Evolutionary conservation across 768 basidiomycete species (phyloP), one percentile per base, ranked within the genome.

Genomic region (Flagelloscypha sp.): DNA sequence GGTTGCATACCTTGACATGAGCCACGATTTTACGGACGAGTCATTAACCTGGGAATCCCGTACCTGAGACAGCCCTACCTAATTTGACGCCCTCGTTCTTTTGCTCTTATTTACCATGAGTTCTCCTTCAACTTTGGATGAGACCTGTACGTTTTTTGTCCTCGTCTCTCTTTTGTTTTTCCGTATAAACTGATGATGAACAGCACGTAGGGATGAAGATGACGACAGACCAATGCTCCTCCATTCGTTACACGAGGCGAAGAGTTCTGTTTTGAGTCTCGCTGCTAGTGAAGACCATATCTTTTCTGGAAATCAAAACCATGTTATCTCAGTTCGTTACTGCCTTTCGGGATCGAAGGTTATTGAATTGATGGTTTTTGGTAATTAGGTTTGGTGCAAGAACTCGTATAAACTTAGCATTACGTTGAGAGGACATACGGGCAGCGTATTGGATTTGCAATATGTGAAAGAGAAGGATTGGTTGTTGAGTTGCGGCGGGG

Each of bases 401-500:
- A 59, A 61, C 24, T 71, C 80, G 0, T 81, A 85, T 41, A 72
- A 72, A 3, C 64, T 86, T 20, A 76, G 77, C 50, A 67, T 72
- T 20, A 76, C 74, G 10, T 67, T 94, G 8, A 62, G 70, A 12
- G 92, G 90, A 3, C 92, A 94, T 52, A 80, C 79, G 0, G 87
- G 84, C 6, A 86, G 84, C 43, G 79, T 95, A 2, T 66, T 95
- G 15, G 79, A 80, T 7, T 62, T 95, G 30, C 80, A 84, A 47
- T 73, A 84, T 42, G 83, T 80, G 6, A 58, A 72, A 36, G 80
- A 84, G 36, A 80, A 76, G 49, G 63, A 72, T 30, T 94, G 90
- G 90, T 52, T 95, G 18, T 85, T 95, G 50, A 94, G 90, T 44
- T 81, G 25, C 33, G 8, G 35, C 90, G 90, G 87, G 9, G 90